Percentiles rank a stretch among this genome's conserved stretches.
Conservation (phyloP, 306 rosid genomes). For the Ziziphus jujuba region DNA sequence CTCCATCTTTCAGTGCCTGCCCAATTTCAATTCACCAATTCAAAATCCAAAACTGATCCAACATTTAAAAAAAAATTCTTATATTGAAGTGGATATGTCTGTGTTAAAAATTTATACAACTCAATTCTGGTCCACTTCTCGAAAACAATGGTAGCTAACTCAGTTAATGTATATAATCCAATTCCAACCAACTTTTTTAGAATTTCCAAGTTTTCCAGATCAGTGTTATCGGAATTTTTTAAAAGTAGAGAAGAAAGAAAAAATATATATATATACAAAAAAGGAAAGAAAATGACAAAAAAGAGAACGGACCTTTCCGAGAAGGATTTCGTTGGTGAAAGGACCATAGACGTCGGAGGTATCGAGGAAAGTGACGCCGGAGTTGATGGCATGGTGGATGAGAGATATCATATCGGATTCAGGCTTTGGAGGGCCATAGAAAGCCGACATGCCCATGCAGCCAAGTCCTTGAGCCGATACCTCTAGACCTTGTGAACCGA, state of each 20-base stretch:
- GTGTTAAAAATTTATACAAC: too few species aligned
- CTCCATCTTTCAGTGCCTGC: conserved; percentile 46
- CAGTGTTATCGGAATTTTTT: too few species aligned
- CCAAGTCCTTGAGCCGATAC: conserved; percentile 69
- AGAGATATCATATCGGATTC: conserved; percentile 64
- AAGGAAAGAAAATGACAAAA: too few species aligned
- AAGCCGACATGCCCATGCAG: conserved; percentile 69
- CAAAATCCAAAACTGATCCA: too few species aligned
- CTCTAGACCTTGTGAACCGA: conserved; percentile 60
- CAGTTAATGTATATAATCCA: too few species aligned
- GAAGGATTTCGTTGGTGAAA: conserved; percentile 56
- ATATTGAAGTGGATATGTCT: background rate
- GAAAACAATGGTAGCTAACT: too few species aligned
- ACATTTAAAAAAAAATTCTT: background rate
- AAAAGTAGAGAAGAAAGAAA: background rate
- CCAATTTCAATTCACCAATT: background rate
- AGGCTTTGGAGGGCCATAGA: conserved; percentile 67
- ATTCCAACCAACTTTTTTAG: too few species aligned
- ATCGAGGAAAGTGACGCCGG: conserved; percentile 68
- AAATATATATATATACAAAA: too few species aligned
- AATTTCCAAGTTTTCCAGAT: too few species aligned
- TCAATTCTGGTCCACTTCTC: too few species aligned
- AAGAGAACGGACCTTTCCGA: conserved; percentile 40
- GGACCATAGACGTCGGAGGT: conserved; percentile 66
- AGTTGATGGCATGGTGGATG: conserved; percentile 52